Evolutionary conservation across 352 stramenopile genomes (phyloP).

Genomic region (Halophytophthora batemanensis): DNA sequence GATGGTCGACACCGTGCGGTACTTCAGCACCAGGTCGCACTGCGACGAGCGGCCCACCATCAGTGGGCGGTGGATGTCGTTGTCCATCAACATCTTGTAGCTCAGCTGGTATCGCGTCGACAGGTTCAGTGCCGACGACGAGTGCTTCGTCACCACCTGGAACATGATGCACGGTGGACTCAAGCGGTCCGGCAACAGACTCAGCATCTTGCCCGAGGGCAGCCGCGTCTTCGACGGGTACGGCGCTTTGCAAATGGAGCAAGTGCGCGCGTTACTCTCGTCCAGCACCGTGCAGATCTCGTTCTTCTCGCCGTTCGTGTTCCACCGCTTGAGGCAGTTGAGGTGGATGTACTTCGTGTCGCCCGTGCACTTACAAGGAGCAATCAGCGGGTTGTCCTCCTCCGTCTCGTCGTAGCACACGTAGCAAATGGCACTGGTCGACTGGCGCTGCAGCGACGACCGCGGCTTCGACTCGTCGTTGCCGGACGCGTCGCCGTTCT

Average conservation of each 20-base stretch:
- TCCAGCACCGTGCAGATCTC: constrained; percentile 86
- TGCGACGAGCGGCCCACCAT: constrained; percentile 92
- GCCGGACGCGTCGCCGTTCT: constrained; percentile 77
- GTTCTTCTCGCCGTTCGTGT: constrained; percentile 89
- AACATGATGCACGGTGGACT: constrained; percentile 85
- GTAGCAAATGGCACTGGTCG: constrained; percentile 82
- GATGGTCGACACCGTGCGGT: constrained; percentile 93
- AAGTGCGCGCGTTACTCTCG: constrained; percentile 80
- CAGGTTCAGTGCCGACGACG: constrained; percentile 79
- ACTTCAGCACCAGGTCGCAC: constrained; percentile 94
- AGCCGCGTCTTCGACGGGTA: constrained; percentile 83
- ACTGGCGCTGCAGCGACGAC: constrained; percentile 66
- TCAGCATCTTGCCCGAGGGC: constrained; percentile 68
- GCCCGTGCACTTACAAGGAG: constrained; percentile 93
- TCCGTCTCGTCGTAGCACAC: constrained; percentile 87
- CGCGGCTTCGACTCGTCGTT: constrained; percentile 82
- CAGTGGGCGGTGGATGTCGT: constrained; percentile 87
- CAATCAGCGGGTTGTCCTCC: constrained; percentile 91
- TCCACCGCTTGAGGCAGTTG: constrained; percentile 94
- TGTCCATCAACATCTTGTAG: constrained; percentile 92
- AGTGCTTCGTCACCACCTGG: constrained; percentile 86
- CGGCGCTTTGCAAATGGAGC: constrained; percentile 83
- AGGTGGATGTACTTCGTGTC: constrained; percentile 96
- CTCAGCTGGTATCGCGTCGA: constrained; percentile 84
- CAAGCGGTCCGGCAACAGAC: constrained; percentile 67